A percentile compares a stretch with the other conserved stretches of the same genome.
Evolutionary conservation across 2,329 filamentous ascomycete species (phyloP).

Genomic region (Sphaerulina populicola): DNA sequence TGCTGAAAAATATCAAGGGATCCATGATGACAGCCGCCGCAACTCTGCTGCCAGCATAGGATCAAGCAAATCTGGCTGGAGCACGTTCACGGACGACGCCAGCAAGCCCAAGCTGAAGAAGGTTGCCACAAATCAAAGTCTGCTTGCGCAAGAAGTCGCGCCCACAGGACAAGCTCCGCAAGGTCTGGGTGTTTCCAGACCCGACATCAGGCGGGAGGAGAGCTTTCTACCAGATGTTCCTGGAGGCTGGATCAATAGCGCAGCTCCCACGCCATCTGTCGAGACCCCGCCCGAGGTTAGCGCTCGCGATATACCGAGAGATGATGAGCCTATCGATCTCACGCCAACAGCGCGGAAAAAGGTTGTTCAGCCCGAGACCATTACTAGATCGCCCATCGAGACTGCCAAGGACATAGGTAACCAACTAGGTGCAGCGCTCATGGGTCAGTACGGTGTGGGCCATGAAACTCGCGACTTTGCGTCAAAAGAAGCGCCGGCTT

Average conservation of each 20-base stretch:
- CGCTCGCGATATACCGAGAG: constrained; percentile 7
- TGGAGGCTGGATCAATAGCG: constrained; percentile 46
- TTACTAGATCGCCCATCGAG: constrained; percentile 27
- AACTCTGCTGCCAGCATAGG: constrained; percentile 36
- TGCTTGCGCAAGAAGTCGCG: constrained; percentile 8
- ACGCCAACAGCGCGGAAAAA: constrained; percentile 29
- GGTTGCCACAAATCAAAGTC: constrained; percentile 15
- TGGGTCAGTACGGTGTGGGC: constrained; percentile 33
- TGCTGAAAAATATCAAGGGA: constrained; percentile 43
- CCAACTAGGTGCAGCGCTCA: constrained; percentile 42
- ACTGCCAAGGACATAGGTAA: constrained; percentile 42
- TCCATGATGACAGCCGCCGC: constrained; percentile 32
- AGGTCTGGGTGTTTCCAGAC: constrained; percentile 6
- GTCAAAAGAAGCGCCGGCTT: constrained; percentile 19
- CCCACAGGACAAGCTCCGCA: neutral
- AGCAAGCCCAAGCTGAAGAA: constrained; percentile 12
- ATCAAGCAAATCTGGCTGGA: constrained; percentile 39
- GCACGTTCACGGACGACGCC: constrained; percentile 21
- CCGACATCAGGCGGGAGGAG: constrained; percentile 17
- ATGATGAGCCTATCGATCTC: constrained; percentile 25
- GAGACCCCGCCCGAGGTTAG: constrained; percentile 25
- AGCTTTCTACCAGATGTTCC: constrained; percentile 45
- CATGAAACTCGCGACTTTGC: constrained; percentile 32
- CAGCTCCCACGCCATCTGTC: constrained; percentile 36
- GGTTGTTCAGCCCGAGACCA: neutral